Conservation (phyloP, 371 early-diverging fungal species). For the Mucor plumbeus region DNA sequence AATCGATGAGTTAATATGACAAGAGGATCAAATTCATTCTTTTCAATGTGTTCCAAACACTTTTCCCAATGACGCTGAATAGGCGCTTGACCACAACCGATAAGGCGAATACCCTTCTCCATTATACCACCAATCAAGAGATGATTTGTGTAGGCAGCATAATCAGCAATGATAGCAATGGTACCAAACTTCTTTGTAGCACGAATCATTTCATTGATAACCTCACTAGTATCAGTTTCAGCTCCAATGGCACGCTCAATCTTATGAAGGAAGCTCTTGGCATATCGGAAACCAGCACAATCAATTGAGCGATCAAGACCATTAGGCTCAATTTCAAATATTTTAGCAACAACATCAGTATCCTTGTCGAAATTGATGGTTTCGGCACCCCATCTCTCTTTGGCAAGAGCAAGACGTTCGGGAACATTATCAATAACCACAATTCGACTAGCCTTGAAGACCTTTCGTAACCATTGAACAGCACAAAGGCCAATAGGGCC, state of each 20-base stretch:
- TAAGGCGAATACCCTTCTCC: constrained; percentile 62
- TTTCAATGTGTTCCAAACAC: constrained; percentile 46
- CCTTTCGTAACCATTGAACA: constrained; percentile 54
- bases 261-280: constrained; percentile 18
- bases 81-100: constrained; percentile 63
- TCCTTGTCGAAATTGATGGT: constrained; percentile 51
- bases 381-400: constrained; percentile 49
- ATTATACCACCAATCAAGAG: constrained; percentile 66
- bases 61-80: constrained; percentile 59
- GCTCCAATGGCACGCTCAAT: constrained; percentile 47
- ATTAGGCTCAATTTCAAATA: constrained; percentile 44
- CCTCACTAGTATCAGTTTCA: constrained; percentile 66
- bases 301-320: constrained; percentile 64
- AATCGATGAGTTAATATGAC: constrained; percentile 63
- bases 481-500: constrained; percentile 66
- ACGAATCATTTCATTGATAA: constrained; percentile 58
- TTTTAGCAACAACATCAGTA: constrained; percentile 43
- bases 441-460: constrained; percentile 55
- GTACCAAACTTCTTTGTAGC: constrained; percentile 56
- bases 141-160: constrained; percentile 44
- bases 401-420: constrained; percentile 54
- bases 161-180: constrained; percentile 55
- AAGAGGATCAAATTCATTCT: constrained; percentile 57
- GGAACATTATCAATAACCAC: constrained; percentile 61
- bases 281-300: constrained; percentile 39